Percentiles rank a stretch among this genome's conserved stretches.
Conservation (phyloP, 345 rosid genomes). For the Eucalyptus tenuipes region DNA sequence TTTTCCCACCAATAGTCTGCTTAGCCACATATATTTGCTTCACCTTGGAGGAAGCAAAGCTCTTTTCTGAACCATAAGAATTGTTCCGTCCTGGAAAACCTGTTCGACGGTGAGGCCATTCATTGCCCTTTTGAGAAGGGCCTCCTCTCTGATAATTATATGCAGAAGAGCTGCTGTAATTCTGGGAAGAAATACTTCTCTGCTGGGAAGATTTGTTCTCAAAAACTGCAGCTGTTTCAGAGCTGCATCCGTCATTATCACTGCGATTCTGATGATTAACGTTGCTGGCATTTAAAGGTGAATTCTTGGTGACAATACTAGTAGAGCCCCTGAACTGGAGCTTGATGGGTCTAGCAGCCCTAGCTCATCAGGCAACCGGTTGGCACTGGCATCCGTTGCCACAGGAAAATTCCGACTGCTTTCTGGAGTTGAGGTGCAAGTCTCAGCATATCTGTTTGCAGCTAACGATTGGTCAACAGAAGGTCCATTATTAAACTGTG, state of each 20-base stretch:
- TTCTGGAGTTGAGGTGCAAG: conserved; percentile 28
- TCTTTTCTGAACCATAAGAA: conserved; percentile 45
- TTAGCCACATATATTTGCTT: conserved; percentile 97
- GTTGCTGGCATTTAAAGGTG: conserved; percentile 15
- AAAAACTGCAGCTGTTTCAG: conserved; percentile 1
- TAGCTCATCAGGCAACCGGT: conserved; percentile 44
- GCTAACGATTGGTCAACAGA: conserved; percentile 32
- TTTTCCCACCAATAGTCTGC: conserved; percentile 38
- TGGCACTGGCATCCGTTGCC: conserved; percentile 21
- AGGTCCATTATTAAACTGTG: conserved; percentile 48
- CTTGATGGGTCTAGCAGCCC: conserved; percentile 48
- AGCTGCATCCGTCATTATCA: background rate
- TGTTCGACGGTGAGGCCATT: conserved; percentile 54
- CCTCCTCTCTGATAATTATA: conserved; percentile 36
- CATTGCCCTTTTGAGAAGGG: conserved; percentile 26
- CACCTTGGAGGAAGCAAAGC: conserved; percentile 42
- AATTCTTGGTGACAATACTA: conserved; percentile 18
- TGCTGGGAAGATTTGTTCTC: conserved; percentile 40
- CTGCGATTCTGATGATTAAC: conserved; percentile 9
- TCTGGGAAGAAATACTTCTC: conserved; percentile 25
- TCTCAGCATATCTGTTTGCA: conserved; percentile 36
- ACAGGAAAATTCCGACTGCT: conserved; percentile 11
- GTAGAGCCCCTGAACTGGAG: conserved; percentile 20
- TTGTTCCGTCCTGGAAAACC: conserved; percentile 74
- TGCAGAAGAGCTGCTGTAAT: conserved; percentile 26